Conservation (phyloP, 1,139 yeast species). For the Diutina mesorugosa region DNA sequence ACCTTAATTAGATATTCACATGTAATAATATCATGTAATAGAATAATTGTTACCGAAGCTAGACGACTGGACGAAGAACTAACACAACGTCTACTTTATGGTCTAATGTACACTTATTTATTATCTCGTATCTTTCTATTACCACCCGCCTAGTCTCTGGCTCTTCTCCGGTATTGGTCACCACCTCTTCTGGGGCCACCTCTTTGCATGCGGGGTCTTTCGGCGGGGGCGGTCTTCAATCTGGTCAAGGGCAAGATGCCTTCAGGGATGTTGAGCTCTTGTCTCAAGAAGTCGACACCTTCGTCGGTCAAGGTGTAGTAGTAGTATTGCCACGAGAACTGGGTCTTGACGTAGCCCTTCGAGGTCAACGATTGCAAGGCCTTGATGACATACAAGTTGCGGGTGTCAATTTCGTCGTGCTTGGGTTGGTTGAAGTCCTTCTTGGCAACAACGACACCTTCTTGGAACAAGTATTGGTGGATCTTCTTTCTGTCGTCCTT, state of each 20-base stretch:
- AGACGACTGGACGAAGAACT: too few species aligned
- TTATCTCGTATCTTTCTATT: background rate
- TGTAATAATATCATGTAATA: too few species aligned
- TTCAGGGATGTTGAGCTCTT: slow-evolving; percentile 96
- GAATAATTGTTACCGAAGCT: too few species aligned
- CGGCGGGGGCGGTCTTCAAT: slow-evolving; percentile 89
- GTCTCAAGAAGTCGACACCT: slow-evolving; percentile 98
- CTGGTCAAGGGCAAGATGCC: slow-evolving; percentile 98
- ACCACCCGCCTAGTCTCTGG: slow-evolving; percentile 24
- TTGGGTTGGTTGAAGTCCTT: slow-evolving; percentile 96
- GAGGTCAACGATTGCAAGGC: slow-evolving; percentile 99
- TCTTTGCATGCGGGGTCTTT: slow-evolving; percentile 42
- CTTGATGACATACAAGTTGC: slow-evolving; percentile 96
- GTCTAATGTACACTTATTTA: slow-evolving; percentile 1
- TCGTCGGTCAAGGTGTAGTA: slow-evolving; percentile 99
- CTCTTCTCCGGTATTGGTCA: slow-evolving; percentile 31
- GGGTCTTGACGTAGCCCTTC: slow-evolving; percentile 98
- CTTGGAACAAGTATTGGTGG: slow-evolving; percentile 98
- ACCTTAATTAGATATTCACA: background rate
- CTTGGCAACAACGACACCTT: slow-evolving; percentile 99
- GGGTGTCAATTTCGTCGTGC: slow-evolving; percentile 97
- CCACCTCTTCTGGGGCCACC: slow-evolving; percentile 24
- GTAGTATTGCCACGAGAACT: slow-evolving; percentile 99
- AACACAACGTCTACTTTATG: background rate
- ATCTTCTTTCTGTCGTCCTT: slow-evolving; percentile 99